These are phyloP conservation scores for Phytopythium sindhum DNA, from an alignment of 352 stramenopile species.

Conservation along the genomic window DNA sequence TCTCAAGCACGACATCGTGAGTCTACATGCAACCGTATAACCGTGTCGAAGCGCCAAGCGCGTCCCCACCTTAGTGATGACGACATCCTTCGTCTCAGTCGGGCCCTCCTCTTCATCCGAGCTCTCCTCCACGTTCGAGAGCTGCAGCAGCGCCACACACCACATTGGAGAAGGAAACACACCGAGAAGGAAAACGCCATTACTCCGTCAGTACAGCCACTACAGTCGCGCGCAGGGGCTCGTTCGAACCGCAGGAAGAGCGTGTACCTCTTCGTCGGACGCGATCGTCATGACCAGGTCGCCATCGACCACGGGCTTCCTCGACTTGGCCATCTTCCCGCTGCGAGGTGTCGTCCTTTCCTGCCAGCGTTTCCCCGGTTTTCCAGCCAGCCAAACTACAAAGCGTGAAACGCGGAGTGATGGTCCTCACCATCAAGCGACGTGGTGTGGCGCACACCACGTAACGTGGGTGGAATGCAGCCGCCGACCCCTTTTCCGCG, in stretches of 20 bases:
- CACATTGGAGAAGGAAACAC: no score
- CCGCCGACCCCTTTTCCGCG: neutral
- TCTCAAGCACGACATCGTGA: conserved; percentile 2
- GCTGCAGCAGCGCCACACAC: conserved; percentile 10
- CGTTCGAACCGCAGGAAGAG: neutral
- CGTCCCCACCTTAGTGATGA: conserved; percentile 57
- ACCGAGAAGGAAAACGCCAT: neutral
- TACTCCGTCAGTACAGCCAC: neutral
- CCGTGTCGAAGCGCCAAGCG: neutral
- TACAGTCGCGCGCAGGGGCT: neutral
- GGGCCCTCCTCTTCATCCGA: conserved; percentile 54
- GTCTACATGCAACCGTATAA: neutral
- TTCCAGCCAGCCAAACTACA: conserved; percentile 8
- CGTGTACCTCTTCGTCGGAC: conserved; percentile 71
- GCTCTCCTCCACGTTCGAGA: conserved; percentile 70
- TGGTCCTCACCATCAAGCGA: conserved; percentile 10
- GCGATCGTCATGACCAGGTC: conserved; percentile 89
- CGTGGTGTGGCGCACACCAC: conserved; percentile 5
- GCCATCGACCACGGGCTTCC: conserved; percentile 37
- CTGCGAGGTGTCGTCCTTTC: neutral
- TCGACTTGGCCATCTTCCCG: conserved; percentile 21
- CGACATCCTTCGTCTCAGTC: conserved; percentile 44
- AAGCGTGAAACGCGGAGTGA: conserved; percentile 6
- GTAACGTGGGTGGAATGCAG: conserved; percentile 4
- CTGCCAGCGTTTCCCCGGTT: neutral